Conservation (phyloP, 2,329 filamentous ascomycete species). For the Neonectria hederae region DNA sequence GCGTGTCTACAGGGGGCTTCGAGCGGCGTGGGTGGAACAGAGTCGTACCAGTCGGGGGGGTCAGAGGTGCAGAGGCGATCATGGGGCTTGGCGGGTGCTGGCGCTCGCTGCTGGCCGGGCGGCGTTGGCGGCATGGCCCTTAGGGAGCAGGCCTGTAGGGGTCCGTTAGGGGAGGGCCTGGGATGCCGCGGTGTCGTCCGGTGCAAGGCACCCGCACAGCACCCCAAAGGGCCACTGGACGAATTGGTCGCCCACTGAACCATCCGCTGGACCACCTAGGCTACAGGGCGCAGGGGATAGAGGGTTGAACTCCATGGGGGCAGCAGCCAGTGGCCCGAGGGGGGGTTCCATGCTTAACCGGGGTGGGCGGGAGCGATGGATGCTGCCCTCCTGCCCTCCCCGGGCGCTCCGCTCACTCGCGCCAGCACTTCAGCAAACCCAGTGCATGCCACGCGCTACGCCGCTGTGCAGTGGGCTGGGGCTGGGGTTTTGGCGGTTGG, state of each 20-base stretch:
- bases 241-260: not conserved
- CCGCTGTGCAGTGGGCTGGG: conserved; percentile 19
- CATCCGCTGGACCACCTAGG: conserved; percentile 31
- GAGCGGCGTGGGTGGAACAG: conserved; percentile 45
- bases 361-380: conserved; percentile 38
- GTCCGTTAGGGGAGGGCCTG: conserved; percentile 17
- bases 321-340: conserved; percentile 22
- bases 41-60: conserved; percentile 43
- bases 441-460: conserved; percentile 25
- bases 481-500: conserved; percentile 28
- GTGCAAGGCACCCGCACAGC: conserved; percentile 29
- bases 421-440: conserved; percentile 36
- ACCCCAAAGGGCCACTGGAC: conserved; percentile 20
- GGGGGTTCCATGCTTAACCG: not conserved
- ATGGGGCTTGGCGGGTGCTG: conserved; percentile 31
- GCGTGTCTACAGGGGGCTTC: conserved; percentile 38
- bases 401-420: conserved; percentile 38
- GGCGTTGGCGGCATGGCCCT: conserved; percentile 25
- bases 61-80: conserved; percentile 41
- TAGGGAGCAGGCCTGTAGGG: conserved; percentile 14
- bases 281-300: conserved; percentile 30
- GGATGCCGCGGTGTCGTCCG: not conserved
- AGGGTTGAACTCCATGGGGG: conserved; percentile 23
- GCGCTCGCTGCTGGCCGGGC: conserved; percentile 34
- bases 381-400: conserved; percentile 35